Base-by-base conservation (phyloP, 2,329 filamentous ascomycete species). In the Exophiala dermatitidis region DNA sequence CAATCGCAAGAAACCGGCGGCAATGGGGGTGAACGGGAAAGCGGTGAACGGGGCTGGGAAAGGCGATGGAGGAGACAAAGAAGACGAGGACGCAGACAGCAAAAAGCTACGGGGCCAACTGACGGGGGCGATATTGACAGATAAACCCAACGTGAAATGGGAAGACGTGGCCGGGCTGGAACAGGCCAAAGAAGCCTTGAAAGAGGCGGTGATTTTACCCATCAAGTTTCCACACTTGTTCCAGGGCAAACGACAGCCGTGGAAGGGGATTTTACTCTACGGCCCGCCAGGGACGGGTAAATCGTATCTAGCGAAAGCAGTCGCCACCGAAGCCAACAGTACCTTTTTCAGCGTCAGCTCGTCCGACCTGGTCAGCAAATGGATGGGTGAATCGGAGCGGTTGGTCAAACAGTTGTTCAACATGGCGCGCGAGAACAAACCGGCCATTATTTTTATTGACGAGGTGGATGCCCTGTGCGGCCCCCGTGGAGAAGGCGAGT, bases 331-430 rank as follows among this genome's bases (percentile, higher is more conserved):
- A 72, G 93, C 93, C 54, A 97, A 98, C 72, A 96, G 90, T 72
- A 97, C 93, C 2, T 98, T 98, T 69, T 98, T 98, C 79, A 96
- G 90, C 67, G 91, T 98, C 62, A 95, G 88, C 73, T 95, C 88
- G 77, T 95, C 89, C 67, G 93, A 98, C 69, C 71, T 98, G 71
- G 93, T 98, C 57, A 95, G 89, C 70, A 98, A 98, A 69, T 98
- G 93, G 93, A 98, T 98, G 93, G 93, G 93, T 75, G 93, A 98
- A 73, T 94, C 88, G 77, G 93, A 98, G 82, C 83, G 90, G 66
- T 80, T 98, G 63, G 93, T 98, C 53, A 97, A 97, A 68, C 87
- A 95, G 60, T 80, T 98, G 7, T 98, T 98, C 74, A 89, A 86
- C 64, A 96, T 98, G 88, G 93, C 93, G 0, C 85, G 94, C 69